Percentiles rank a stretch among this genome's conserved stretches.
Evolutionary conservation across 2,329 filamentous ascomycete genomes (phyloP).

Genomic region (Colletotrichum caudatum): DNA sequence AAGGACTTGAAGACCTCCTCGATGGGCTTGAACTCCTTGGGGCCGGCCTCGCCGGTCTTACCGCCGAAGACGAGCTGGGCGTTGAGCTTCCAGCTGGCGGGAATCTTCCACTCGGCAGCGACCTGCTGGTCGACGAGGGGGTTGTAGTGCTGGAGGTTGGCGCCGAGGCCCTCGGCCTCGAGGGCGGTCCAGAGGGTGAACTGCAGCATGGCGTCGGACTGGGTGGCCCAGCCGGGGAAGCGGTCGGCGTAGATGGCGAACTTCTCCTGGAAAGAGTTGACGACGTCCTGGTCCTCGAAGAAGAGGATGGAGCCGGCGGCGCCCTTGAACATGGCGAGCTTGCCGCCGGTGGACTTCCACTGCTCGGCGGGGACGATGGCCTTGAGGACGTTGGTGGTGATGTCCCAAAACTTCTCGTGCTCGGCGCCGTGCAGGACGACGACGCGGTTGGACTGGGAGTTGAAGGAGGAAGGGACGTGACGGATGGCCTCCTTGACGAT

Average conservation of each 20-base stretch:
- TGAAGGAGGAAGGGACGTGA: slow-evolving; percentile 85
- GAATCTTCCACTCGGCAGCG: slow-evolving; percentile 75
- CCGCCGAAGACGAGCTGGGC: slow-evolving; percentile 89
- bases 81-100: slow-evolving; percentile 79
- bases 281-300: slow-evolving; percentile 80
- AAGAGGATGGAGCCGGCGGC: slow-evolving; percentile 88
- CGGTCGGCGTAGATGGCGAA: slow-evolving; percentile 82
- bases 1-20: slow-evolving; percentile 76
- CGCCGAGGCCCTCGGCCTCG: slow-evolving; percentile 85
- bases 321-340: slow-evolving; percentile 70
- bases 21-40: slow-evolving; percentile 74
- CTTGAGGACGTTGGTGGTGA: slow-evolving; percentile 74
- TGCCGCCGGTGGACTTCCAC: slow-evolving; percentile 65
- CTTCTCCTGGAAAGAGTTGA: slow-evolving; percentile 74
- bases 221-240: slow-evolving; percentile 81
- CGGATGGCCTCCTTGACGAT: slow-evolving; percentile 74
- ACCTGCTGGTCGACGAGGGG: slow-evolving; percentile 83
- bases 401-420: slow-evolving; percentile 90
- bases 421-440: slow-evolving; percentile 84
- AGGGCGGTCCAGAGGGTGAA: slow-evolving; percentile 84
- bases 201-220: slow-evolving; percentile 87
- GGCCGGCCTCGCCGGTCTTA: slow-evolving; percentile 64
- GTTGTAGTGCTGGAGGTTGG: slow-evolving; percentile 95
- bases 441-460: slow-evolving; percentile 84
- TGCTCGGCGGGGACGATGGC: slow-evolving; percentile 74